Evolutionary conservation across 1,139 yeast species (phyloP).

Genomic region (Kodamaea sp.): DNA sequence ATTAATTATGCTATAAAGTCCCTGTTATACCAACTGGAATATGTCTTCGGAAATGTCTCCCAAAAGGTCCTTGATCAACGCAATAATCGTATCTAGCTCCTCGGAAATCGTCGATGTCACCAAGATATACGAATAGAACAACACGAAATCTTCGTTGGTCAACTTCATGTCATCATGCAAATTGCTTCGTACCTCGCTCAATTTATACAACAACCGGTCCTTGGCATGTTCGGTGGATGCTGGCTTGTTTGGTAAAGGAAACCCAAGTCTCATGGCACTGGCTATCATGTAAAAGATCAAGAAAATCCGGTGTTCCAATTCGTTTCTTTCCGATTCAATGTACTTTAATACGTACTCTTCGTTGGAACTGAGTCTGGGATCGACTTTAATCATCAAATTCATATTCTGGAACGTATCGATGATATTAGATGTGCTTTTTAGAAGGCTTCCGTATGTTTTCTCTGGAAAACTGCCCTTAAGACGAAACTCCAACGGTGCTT

Average conservation of each 20-base stretch:
- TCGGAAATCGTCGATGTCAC: conserved; percentile 69
- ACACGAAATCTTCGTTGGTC: conserved; percentile 68
- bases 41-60: conserved; percentile 65
- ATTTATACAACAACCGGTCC: conserved; percentile 64
- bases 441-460: conserved; percentile 49
- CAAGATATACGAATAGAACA: conserved; percentile 71
- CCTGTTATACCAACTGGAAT: conserved; percentile 42
- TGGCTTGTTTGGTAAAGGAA: conserved; percentile 75
- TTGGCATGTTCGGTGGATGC: conserved; percentile 79
- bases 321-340: conserved; percentile 61
- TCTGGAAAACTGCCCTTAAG: conserved; percentile 73
- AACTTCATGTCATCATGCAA: conserved; percentile 25
- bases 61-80: conserved; percentile 54
- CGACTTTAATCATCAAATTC: conserved; percentile 65
- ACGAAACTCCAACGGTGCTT: conserved; percentile 76
- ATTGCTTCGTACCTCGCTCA: conserved; percentile 45
- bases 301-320: conserved; percentile 70
- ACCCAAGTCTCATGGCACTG: conserved; percentile 71
- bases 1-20: too few species aligned
- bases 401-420: conserved; percentile 76
- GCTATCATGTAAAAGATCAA: conserved; percentile 77
- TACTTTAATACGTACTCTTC: conserved; percentile 59
- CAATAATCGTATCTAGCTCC: conserved; percentile 61
- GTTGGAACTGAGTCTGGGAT: conserved; percentile 51
- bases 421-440: conserved; percentile 61